A percentile compares a stretch with the other conserved stretches of the same genome.
Conservation (phyloP, 768 basidiomycete species). For the Chiua virens region DNA sequence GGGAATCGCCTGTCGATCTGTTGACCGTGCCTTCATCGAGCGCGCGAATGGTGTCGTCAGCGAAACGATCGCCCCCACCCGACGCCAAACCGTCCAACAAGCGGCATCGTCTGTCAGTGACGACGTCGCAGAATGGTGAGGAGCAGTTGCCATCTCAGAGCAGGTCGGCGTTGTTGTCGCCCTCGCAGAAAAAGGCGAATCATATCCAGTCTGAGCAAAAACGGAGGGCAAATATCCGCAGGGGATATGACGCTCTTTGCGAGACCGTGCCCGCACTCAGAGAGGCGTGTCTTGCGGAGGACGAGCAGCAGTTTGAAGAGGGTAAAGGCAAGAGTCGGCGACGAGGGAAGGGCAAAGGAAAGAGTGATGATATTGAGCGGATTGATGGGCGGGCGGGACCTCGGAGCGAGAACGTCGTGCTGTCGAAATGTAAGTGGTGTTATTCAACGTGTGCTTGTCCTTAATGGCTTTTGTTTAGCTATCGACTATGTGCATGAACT, state of each 20-base stretch:
- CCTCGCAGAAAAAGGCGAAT: slow-evolving; percentile 89
- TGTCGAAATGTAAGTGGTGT: slow-evolving; percentile 72
- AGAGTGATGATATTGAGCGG: slow-evolving; percentile 57
- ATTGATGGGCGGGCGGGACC: slow-evolving; percentile 86
- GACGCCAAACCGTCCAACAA: slow-evolving; percentile 31
- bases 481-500: slow-evolving; percentile 82
- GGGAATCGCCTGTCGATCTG: slow-evolving; percentile 24
- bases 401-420: slow-evolving; percentile 85
- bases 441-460: background rate
- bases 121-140: slow-evolving; percentile 14
- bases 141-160: slow-evolving; percentile 11
- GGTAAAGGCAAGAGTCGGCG: slow-evolving; percentile 37
- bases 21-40: slow-evolving; percentile 15
- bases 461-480: slow-evolving; percentile 44
- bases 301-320: slow-evolving; percentile 44
- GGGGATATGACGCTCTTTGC: slow-evolving; percentile 87
- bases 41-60: slow-evolving; percentile 12
- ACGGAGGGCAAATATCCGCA: slow-evolving; percentile 84
- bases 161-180: slow-evolving; percentile 53
- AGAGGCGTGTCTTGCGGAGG: slow-evolving; percentile 79
- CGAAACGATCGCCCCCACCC: slow-evolving; percentile 28
- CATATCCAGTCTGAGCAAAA: slow-evolving; percentile 96
- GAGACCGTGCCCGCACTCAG: slow-evolving; percentile 78
- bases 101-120: slow-evolving; percentile 28
- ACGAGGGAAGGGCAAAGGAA: slow-evolving; percentile 37